Percentiles rank a stretch among this genome's conserved stretches.
Evolutionary conservation across 2,329 filamentous ascomycete genomes (phyloP).

Genomic region (Amylocarpus encephaloides): DNA sequence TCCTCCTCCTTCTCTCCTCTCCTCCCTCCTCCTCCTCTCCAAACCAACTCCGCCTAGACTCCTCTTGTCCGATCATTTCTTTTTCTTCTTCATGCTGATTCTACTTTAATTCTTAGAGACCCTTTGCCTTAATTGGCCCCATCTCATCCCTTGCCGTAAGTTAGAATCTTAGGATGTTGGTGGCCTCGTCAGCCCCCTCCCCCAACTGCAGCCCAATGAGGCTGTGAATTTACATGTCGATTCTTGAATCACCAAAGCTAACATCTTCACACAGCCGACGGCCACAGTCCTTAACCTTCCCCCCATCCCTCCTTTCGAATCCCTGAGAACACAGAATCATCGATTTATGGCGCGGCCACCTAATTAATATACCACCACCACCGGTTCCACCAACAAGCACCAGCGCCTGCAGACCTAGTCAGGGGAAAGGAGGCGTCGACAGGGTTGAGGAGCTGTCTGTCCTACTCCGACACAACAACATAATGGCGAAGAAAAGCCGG

Average conservation of each 20-base stretch:
- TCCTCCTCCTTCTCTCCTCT: too few species aligned
- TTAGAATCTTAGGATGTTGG: not conserved
- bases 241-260: constrained; percentile 1
- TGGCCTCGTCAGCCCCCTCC: too few species aligned
- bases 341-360: constrained; percentile 3
- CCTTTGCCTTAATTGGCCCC: constrained; percentile 17
- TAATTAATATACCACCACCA: constrained; percentile 3
- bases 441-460: not conserved
- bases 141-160: constrained; percentile 11
- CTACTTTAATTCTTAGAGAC: constrained; percentile 13
- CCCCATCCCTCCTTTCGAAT: not conserved
- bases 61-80: not conserved
- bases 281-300: constrained; percentile 15
- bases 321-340: not conserved
- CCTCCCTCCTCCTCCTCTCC: too few species aligned
- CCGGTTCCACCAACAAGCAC: not conserved
- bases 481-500: constrained; percentile 27
- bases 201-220: not conserved
- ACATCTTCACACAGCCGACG: constrained; percentile 1
- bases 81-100: not conserved
- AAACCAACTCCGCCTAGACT: too few species aligned
- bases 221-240: constrained; percentile 3
- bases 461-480: constrained; percentile 3
- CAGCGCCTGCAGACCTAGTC: not conserved
- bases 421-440: not conserved